Base-by-base conservation (phyloP, 805 yeast species). In the Hanseniaspora nectarophila region DNA sequence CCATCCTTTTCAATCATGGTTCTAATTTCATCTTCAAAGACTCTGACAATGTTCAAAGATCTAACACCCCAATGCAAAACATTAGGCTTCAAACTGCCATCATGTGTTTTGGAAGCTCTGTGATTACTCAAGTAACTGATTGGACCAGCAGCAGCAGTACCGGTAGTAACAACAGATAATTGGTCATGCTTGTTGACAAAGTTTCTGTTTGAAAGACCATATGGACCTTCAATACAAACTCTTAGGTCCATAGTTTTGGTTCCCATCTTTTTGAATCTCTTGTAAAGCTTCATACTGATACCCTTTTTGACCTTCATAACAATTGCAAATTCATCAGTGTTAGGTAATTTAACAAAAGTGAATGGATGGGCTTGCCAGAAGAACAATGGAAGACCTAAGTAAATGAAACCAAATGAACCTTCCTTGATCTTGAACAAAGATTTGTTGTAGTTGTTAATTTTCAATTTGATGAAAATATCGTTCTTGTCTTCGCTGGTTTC, bases 301-400 rank as follows among this genome's bases (percentile, higher is more conserved):
- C 54, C 54, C n/a, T 45, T 45, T 31, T 52, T 52, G 21, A 52
- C 54, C 35, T 45, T 52, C 15, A 46, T 28, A 5, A 52, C 39
- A 40, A 52, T 18, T 2, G 44, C 12, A 16, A 52, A 34, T 6
- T 28, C 44, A 20, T 26, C 33, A 37, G 43, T 29, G 9, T 52
- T 32, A 4, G 20, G 15, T 4, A 34, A 21, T 26, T 45, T 40
- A 9, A 52, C 38, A 24, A 52, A 32, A 2, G 51, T 52, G 28
- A 52, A 52, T 24, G 54, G 51, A 23, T 52, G 54, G 1, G 51
- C 45, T 46, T 52, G 54, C 54, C 54, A 52, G 15, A 52, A 52
- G n/a, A 39, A 35, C 6, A 18, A 29, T 23, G 43, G 35, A 21
- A 32, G 13, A 8, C 50, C 34, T n/a, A 52, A 26, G 21, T 52